Evolutionary conservation across 2,329 filamentous ascomycete species (phyloP).

Genomic region (Penicillium sp.): DNA sequence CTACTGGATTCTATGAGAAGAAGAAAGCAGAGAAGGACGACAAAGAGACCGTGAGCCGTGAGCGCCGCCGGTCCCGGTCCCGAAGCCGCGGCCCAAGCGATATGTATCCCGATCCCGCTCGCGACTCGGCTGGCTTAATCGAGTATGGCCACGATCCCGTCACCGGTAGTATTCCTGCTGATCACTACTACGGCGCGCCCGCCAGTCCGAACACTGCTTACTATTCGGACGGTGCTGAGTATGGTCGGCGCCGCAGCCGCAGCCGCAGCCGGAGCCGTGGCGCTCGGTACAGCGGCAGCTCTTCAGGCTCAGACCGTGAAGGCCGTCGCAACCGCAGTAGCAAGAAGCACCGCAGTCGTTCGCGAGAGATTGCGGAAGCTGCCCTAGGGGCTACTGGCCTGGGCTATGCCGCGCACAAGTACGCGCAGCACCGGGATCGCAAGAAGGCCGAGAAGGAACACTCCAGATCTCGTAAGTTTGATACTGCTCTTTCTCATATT

Average conservation of each 20-base stretch:
- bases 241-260: slow-evolving; percentile 46
- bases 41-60: slow-evolving; percentile 31
- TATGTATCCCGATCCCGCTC: slow-evolving; percentile 39
- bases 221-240: slow-evolving; percentile 43
- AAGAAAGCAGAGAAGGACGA: slow-evolving; percentile 57
- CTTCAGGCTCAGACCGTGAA: slow-evolving; percentile 39
- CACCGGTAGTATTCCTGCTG: slow-evolving; percentile 52
- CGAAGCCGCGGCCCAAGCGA: slow-evolving; percentile 43
- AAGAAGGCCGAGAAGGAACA: slow-evolving; percentile 54
- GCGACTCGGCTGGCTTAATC: slow-evolving; percentile 54
- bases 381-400: slow-evolving; percentile 58
- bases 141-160: slow-evolving; percentile 64
- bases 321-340: slow-evolving; percentile 31
- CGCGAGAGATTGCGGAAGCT: slow-evolving; percentile 51
- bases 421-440: slow-evolving; percentile 55
- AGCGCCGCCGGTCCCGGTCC: slow-evolving; percentile 47
- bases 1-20: slow-evolving; percentile 62
- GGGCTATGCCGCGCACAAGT: slow-evolving; percentile 57
- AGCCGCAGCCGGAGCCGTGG: slow-evolving; percentile 42
- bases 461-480: slow-evolving; percentile 45
- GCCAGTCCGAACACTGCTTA: slow-evolving; percentile 36
- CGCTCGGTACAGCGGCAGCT: slow-evolving; percentile 32
- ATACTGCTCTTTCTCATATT: slow-evolving; percentile 2
- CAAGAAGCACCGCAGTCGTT: slow-evolving; percentile 40
- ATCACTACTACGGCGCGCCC: slow-evolving; percentile 48